Conservation (phyloP, 768 basidiomycete genomes). For the Gyrodon lividus region DNA sequence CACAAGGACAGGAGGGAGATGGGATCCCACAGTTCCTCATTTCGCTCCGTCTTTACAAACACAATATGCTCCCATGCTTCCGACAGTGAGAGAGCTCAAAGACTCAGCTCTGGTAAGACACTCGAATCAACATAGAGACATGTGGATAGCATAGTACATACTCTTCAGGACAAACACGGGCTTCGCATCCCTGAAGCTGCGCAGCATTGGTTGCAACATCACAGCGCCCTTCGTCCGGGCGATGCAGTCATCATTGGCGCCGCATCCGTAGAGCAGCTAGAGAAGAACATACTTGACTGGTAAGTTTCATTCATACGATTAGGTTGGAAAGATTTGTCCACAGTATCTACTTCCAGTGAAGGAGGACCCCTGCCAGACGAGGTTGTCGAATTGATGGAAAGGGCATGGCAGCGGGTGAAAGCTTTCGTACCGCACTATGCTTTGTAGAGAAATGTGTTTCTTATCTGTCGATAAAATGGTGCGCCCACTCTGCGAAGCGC, state of each 20-base stretch:
- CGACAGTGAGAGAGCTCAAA: slow-evolving; percentile 13
- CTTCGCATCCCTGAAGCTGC: slow-evolving; percentile 11
- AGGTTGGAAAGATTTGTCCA: background rate
- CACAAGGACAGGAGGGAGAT: slow-evolving; percentile 9
- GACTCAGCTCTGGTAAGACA: slow-evolving; percentile 8
- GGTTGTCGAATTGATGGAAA: slow-evolving; percentile 9
- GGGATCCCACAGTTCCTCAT: slow-evolving; percentile 14
- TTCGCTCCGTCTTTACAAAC: slow-evolving; percentile 8
- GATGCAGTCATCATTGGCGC: slow-evolving; percentile 40
- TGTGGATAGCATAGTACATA: background rate
- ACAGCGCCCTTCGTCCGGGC: slow-evolving; percentile 16
- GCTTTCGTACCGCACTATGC: slow-evolving; percentile 10
- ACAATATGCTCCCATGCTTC: slow-evolving; percentile 12
- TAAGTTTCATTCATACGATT: slow-evolving; percentile 9
- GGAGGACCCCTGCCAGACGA: slow-evolving; percentile 14
- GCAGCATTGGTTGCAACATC: slow-evolving; percentile 17
- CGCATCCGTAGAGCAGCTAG: slow-evolving; percentile 34
- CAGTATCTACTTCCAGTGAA: slow-evolving; percentile 14
- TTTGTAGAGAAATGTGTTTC: background rate
- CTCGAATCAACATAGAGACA: background rate
- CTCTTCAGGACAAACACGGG: slow-evolving; percentile 10
- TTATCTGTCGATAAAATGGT: background rate
- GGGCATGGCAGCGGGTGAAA: slow-evolving; percentile 9
- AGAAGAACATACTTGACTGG: slow-evolving; percentile 19
- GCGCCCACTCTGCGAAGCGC: background rate